Evolutionary conservation across 73 alveolate species (phyloP).

Genomic region (Paramecium biaurelia): DNA sequence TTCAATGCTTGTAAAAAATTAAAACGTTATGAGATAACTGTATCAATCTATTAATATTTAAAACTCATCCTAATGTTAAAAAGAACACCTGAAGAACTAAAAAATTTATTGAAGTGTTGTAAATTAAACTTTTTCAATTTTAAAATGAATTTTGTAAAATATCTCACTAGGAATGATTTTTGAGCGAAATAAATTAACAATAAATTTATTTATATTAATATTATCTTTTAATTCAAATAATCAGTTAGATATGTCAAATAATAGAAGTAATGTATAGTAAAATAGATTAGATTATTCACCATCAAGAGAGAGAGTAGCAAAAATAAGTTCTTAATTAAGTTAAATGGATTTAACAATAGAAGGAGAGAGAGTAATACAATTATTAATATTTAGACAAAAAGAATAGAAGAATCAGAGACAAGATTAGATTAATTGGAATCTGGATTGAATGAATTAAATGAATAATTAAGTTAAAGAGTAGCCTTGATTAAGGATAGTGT

Average conservation of each 20-base stretch:
- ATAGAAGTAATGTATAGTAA: not conserved
- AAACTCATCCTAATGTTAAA: no score
- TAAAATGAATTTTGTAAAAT: no score
- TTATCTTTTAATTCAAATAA: not conserved
- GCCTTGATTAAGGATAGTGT: constrained; percentile 40
- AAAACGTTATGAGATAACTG: no score
- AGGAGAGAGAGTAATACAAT: constrained; percentile 40
- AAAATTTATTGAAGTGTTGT: no score
- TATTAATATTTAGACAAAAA: constrained; percentile 21
- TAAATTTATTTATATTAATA: constrained; percentile 4
- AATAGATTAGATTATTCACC: constrained; percentile 36
- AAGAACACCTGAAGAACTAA: no score
- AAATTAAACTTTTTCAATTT: no score
- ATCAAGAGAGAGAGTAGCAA: constrained; percentile 41
- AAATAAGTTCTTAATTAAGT: constrained; percentile 8
- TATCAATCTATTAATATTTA: no score
- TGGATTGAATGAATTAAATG: constrained; percentile 37
- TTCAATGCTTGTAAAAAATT: no score
- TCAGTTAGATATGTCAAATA: constrained; percentile 28
- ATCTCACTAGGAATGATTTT: no score
- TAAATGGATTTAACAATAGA: constrained; percentile 10
- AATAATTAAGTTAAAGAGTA: constrained; percentile 33
- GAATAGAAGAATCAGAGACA: constrained; percentile 38
- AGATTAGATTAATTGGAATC: not conserved
- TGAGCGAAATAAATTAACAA: not conserved